Percentiles rank a stretch among this genome's conserved stretches.
Evolutionary conservation across 2,329 filamentous ascomycete species (phyloP).

Genomic region (Colletotrichum filicis): DNA sequence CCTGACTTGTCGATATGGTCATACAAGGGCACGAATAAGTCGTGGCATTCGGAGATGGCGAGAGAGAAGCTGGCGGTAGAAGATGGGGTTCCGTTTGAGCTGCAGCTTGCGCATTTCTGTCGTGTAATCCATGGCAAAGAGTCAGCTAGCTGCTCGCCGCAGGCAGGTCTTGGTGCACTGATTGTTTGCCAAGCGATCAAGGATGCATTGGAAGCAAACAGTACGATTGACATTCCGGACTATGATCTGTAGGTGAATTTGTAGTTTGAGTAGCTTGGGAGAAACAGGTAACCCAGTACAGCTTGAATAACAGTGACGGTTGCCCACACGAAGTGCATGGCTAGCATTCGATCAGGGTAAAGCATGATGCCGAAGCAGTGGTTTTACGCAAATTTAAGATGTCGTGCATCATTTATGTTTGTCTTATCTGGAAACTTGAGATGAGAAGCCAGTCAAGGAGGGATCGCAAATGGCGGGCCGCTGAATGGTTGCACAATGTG

Average conservation of each 20-base stretch:
- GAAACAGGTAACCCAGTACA: neutral
- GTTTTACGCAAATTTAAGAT: neutral
- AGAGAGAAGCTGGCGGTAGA: constrained; percentile 41
- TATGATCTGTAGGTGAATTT: constrained; percentile 12
- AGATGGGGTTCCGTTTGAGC: constrained; percentile 56
- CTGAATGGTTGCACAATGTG: neutral
- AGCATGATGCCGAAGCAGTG: too few relatives aligned
- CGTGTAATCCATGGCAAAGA: constrained; percentile 56
- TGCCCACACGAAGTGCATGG: too few relatives aligned
- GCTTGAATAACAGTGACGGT: neutral
- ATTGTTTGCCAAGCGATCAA: constrained; percentile 63
- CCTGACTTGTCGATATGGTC: constrained; percentile 63
- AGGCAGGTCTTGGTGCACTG: constrained; percentile 62
- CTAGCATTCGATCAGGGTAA: too few relatives aligned
- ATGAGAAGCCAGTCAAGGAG: too few relatives aligned
- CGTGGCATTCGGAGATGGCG: constrained; percentile 52
- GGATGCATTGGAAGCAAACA: constrained; percentile 50
- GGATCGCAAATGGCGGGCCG: neutral
- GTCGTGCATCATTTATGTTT: neutral
- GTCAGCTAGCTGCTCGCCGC: constrained; percentile 56
- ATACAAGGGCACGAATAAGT: constrained; percentile 52
- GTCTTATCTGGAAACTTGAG: neutral
- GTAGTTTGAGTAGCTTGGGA: neutral
- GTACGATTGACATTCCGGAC: constrained; percentile 38
- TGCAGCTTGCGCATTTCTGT: constrained; percentile 63